phyloP scores from a whole-genome alignment of 2,329 filamentous ascomycete genomes.

The Fusarium begoniae region DNA sequence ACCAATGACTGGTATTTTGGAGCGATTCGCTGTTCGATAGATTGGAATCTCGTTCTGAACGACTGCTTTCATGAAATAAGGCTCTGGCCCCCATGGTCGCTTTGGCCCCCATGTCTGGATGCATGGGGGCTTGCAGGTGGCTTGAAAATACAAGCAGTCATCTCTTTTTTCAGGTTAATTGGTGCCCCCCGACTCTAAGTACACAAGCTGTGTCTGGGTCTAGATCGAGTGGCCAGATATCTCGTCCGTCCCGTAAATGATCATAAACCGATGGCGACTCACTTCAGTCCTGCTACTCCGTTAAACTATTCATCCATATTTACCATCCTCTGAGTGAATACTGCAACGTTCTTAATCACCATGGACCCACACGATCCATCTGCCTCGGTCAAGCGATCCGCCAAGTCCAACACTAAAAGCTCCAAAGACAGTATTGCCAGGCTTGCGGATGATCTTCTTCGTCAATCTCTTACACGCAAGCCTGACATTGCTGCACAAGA shows the following conservation, averaged over 20 bases:
- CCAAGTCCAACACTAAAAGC: background rate
- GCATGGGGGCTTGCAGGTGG: background rate
- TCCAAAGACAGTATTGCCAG: background rate
- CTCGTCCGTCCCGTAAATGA: background rate
- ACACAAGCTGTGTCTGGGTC: background rate
- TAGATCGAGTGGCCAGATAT: background rate
- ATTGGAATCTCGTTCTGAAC: background rate
- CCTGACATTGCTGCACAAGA: background rate
- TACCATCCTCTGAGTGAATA: background rate
- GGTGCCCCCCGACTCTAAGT: background rate
- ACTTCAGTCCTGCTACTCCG: background rate
- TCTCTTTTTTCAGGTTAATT: background rate
- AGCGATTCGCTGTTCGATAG: background rate
- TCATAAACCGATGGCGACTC: background rate
- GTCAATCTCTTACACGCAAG: background rate
- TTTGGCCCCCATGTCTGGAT: background rate
- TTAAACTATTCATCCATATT: background rate
- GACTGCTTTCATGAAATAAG: background rate
- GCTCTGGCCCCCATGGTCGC: background rate
- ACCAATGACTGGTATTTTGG: background rate
- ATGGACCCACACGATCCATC: background rate
- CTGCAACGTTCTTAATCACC: background rate
- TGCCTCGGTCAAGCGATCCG: background rate
- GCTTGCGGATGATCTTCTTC: background rate
- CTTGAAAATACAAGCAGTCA: background rate